Conservation (phyloP, 2,329 filamentous ascomycete genomes). For the Emydomyces testavorans region DNA sequence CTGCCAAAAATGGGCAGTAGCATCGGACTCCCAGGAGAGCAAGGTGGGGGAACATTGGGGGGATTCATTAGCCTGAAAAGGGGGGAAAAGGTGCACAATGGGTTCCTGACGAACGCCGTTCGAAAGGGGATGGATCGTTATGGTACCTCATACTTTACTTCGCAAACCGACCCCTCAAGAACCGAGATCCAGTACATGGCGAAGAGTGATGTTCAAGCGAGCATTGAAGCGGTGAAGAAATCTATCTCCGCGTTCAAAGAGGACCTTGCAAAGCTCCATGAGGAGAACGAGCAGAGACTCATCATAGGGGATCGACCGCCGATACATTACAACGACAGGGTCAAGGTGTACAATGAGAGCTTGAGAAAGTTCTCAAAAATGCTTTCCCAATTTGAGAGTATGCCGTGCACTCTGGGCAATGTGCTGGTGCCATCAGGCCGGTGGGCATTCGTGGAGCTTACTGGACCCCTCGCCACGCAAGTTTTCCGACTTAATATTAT, state of each 20-base stretch:
- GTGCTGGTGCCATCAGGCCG: slow-evolving; percentile 10
- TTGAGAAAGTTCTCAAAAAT: not conserved
- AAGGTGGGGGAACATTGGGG: slow-evolving; percentile 14
- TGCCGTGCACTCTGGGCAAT: slow-evolving; percentile 10
- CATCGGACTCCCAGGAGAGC: slow-evolving; percentile 11
- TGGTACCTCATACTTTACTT: not conserved
- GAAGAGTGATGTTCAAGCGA: slow-evolving; percentile 1
- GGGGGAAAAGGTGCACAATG: slow-evolving; percentile 5
- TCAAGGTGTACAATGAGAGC: not conserved
- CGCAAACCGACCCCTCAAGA: not conserved
- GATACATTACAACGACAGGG: not conserved
- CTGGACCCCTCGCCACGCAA: not conserved
- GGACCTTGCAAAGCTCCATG: not conserved
- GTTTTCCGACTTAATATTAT: not conserved
- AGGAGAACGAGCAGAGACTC: not conserved
- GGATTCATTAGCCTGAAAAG: slow-evolving; percentile 14
- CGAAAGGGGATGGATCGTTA: not conserved
- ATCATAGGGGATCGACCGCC: not conserved
- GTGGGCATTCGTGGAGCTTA: slow-evolving; percentile 14
- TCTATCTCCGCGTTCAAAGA: not conserved
- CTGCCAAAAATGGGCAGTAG: slow-evolving; percentile 10
- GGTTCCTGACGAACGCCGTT: slow-evolving; percentile 13
- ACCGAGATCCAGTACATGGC: slow-evolving; percentile 1
- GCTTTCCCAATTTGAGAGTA: not conserved
- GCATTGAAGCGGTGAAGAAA: not conserved